Conservation (phyloP, 345 rosid genomes). For the Combretum micranthum region DNA sequence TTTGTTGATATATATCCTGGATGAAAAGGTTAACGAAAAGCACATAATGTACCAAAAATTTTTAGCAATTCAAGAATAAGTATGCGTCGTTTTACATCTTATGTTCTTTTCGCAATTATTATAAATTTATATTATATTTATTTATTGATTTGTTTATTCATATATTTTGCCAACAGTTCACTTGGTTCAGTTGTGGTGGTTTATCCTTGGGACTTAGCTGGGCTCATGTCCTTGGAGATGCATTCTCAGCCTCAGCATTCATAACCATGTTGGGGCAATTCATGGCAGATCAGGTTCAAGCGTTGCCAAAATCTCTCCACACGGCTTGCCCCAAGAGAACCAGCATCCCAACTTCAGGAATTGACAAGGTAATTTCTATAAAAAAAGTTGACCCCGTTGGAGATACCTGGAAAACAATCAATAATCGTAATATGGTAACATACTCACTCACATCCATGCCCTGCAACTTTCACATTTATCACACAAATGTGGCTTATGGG, state of each 20-base stretch:
- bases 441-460: conserved; percentile 14
- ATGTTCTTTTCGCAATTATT: too few species aligned
- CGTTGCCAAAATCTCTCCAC: conserved; percentile 12
- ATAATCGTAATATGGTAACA: conserved; percentile 26
- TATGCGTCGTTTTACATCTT: too few species aligned
- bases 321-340: conserved; percentile 1
- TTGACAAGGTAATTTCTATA: conserved; percentile 17
- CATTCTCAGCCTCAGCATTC: conserved; percentile 46
- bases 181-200: conserved; percentile 67
- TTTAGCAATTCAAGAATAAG: too few species aligned
- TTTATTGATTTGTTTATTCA: background rate
- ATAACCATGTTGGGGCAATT: conserved; percentile 37
- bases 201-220: conserved; percentile 58
- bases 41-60: too few species aligned
- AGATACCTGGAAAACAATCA: conserved; percentile 35
- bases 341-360: background rate
- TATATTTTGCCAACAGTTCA: conserved; percentile 34
- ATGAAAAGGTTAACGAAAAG: too few species aligned
- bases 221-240: conserved; percentile 80
- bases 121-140: too few species aligned
- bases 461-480: conserved; percentile 25
- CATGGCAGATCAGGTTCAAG: conserved; percentile 11
- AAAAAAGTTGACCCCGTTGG: conserved; percentile 46
- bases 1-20: too few species aligned
- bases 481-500: conserved; percentile 1